Conservation (phyloP, 805 yeast species). For the Starmerella apicola region DNA sequence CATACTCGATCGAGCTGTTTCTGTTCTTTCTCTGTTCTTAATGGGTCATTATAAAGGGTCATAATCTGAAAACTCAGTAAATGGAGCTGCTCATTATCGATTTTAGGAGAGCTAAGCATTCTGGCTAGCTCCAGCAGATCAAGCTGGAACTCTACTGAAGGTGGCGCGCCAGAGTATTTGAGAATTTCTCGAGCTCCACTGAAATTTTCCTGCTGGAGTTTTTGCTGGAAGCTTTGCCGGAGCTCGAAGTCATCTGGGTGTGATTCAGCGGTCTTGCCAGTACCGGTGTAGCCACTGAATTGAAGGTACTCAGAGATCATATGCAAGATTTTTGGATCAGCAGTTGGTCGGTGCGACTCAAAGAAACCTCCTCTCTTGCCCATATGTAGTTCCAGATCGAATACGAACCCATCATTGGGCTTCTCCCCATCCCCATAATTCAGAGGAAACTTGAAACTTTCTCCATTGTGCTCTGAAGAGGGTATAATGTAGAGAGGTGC, state of each 20-base stretch:
- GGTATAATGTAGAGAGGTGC: no score
- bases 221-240: background rate
- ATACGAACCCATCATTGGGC: constrained; percentile 8
- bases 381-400: constrained; percentile 1
- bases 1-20: no score
- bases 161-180: background rate
- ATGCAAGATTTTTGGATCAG: background rate
- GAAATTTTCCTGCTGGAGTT: background rate
- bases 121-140: constrained; percentile 1
- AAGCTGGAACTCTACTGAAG: background rate
- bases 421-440: constrained; percentile 6
- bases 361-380: no score
- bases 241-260: background rate
- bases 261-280: no score
- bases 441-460: no score
- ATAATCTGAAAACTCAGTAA: no score
- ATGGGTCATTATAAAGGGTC: no score
- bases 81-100: no score
- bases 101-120: no score
- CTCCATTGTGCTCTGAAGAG: no score
- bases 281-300: constrained; percentile 5
- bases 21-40: no score
- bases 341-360: no score
- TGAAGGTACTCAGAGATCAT: constrained; percentile 1
- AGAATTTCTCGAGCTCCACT: background rate